phyloP scores from a whole-genome alignment of 768 basidiomycete species.

The Solioccasus polychromus region DNA sequence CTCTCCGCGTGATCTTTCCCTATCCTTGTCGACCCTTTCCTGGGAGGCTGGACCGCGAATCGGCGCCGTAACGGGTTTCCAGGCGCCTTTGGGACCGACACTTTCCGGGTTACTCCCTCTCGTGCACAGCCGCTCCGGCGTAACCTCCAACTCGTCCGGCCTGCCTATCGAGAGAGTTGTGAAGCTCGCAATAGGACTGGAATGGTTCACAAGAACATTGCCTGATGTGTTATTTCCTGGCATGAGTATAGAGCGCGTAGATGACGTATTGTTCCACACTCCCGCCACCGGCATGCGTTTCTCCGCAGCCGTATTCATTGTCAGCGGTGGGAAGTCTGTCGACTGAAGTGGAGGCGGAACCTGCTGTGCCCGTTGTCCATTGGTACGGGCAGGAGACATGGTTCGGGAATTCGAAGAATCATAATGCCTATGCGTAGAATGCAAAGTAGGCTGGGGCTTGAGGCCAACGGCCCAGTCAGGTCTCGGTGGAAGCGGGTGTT shows the following conservation, averaged over 20 bases:
- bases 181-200: constrained; percentile 20
- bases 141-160: constrained; percentile 45
- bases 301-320: constrained; percentile 42
- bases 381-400: constrained; percentile 37
- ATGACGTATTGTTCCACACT: constrained; percentile 66
- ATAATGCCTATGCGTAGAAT: constrained; percentile 52
- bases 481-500: constrained; percentile 76
- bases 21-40: constrained; percentile 30
- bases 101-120: constrained; percentile 43
- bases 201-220: constrained; percentile 38
- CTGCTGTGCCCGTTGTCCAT: constrained; percentile 36
- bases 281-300: constrained; percentile 58
- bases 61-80: constrained; percentile 17
- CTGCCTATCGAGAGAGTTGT: constrained; percentile 15
- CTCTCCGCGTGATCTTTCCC: constrained; percentile 35
- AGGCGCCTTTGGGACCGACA: constrained; percentile 33
- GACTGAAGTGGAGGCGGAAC: constrained; percentile 46
- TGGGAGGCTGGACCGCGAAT: constrained; percentile 19
- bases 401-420: constrained; percentile 40
- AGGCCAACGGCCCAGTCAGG: constrained; percentile 90
- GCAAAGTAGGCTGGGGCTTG: constrained; percentile 69
- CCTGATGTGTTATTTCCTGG: constrained; percentile 35
- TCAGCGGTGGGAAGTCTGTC: constrained; percentile 71
- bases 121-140: constrained; percentile 46
- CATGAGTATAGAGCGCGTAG: constrained; percentile 50